Evolutionary conservation across 306 rosid genomes (phyloP), one percentile per base, ranked within the genome.

Genomic region (Vigna hirtella): DNA sequence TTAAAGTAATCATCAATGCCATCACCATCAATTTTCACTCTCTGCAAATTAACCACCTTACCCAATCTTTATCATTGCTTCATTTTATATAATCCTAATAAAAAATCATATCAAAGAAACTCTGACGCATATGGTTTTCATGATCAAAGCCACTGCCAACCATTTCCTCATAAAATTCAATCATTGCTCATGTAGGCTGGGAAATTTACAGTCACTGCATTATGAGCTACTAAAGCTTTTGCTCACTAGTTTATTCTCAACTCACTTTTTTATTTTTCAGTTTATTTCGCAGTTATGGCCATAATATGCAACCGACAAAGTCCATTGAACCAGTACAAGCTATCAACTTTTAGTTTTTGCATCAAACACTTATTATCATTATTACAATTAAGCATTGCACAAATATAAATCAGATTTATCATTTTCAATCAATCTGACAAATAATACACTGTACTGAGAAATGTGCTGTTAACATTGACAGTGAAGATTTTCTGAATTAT

Each of bases 41-140:
- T 58, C 8, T 7, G 57, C 70, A 73, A 78, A 62, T 10, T 43
- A 45, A 45, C 58, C 83, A 82, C 87, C 22, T 6, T 34, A 36
- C 68, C 64, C 77, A 68, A 74, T 74, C 28, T 55, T 66, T 38
- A 78, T 83, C 83, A 30, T 78, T 70, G 16, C 66, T 81, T 81
- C 82, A 40, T 24, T 26, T 26, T 26, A 26, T 26, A 26, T 26
- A 26, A 26, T 26, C 28, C 28, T 26, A 26, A 26, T 26, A 26
- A 26, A 26, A 26, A 2, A 26, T 26, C 28, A 26, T 26, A 26
- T 26, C 34, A 34, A 18, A 12, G 66, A 77, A 69, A 69, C 51
- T 58, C 26, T 47, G 64, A 42, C 18, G 52, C 72, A 49, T 24
- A 24, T 76, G 74, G 15, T 40, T 77, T 66, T 52, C 66, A 42